A percentile compares a stretch with the other conserved stretches of the same genome.
These are phyloP conservation scores for Helotiales sp. DNA, from an alignment of 2,329 filamentous ascomycete genomes.

Conservation along the genomic window DNA sequence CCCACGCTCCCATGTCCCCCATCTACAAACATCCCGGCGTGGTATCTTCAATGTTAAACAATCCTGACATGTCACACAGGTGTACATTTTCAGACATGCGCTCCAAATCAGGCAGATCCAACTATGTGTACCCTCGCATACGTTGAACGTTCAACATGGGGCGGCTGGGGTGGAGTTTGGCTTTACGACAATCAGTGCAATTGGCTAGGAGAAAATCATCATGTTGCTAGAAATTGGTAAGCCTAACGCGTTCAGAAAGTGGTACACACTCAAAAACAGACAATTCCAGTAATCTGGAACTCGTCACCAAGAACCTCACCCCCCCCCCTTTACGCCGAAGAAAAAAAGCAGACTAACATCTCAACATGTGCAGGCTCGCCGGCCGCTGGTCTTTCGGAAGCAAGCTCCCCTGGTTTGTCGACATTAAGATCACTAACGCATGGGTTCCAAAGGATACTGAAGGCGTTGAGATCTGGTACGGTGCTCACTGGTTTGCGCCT, in stretches of 20 bases:
- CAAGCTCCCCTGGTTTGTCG: constrained; percentile 1
- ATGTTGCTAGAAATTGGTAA: constrained; percentile 3
- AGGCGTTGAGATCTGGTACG: neutral
- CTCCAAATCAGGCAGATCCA: neutral
- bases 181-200: neutral
- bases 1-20: too few species aligned
- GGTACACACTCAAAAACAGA: too few species aligned
- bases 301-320: too few species aligned
- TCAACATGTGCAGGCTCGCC: neutral
- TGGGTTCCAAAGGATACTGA: neutral
- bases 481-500: neutral
- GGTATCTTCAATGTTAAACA: too few species aligned
- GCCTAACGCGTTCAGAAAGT: too few species aligned
- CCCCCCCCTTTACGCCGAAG: too few species aligned
- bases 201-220: neutral
- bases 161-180: neutral
- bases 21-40: too few species aligned
- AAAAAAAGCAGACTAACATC: neutral
- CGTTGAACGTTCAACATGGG: neutral
- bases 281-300: too few species aligned
- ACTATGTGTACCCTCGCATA: neutral
- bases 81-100: neutral
- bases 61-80: neutral
- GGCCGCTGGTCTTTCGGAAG: neutral
- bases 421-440: neutral